Evolutionary conservation across 495 filamentous ascomycete species (phyloP), one percentile per base, ranked within the genome.

Genomic region (Echria macrotheca): DNA sequence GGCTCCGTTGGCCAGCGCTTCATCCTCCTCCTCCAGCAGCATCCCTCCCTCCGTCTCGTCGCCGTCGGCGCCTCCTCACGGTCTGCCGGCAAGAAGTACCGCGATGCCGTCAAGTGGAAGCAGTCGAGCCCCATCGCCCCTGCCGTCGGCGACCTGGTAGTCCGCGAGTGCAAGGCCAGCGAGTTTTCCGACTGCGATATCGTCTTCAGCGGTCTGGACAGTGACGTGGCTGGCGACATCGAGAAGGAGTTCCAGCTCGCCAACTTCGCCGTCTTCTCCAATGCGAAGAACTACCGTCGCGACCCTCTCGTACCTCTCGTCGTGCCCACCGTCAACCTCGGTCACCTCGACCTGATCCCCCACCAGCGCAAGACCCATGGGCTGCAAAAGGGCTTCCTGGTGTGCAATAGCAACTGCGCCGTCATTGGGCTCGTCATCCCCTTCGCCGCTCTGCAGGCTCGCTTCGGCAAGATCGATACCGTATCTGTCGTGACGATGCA

Each of bases 341-440:
- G 74, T n/a, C 87, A 93, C 64, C 71, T 93, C 56, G 75, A 81
- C 61, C 67, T 90, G 46, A 88, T 93, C 57, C 84, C 83, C 11
- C 79, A 87, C 64, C 86, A 93, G 69, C 76, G 82, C 35, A 73
- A 75, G 58, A 70, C 82, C 4, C 78, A 81, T 53, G 69, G 68
- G n/a, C 69, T 89, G 31, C 69, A 82, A 46, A 86, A 85, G 65
- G 88, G 88, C 11, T 90, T 91, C 67, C 64, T 93, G 44, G 84
- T 91, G 33, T 91, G 87, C 74, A 93, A 93, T 71, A 89, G 86
- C 47, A 93, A 94, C 73, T 94, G 88, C 69, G 86, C 87, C 17
- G 89, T 91, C 45, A 91, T 91, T 59, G 88, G 88, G 14, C 76
- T 93, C 42, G 89, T 91, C 40, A 89, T 91, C 49, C 88, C 88